Percentiles rank a stretch among this genome's conserved stretches.
Evolutionary conservation across 768 basidiomycete genomes (phyloP).

Genomic region (Tricholoma matsutake): DNA sequence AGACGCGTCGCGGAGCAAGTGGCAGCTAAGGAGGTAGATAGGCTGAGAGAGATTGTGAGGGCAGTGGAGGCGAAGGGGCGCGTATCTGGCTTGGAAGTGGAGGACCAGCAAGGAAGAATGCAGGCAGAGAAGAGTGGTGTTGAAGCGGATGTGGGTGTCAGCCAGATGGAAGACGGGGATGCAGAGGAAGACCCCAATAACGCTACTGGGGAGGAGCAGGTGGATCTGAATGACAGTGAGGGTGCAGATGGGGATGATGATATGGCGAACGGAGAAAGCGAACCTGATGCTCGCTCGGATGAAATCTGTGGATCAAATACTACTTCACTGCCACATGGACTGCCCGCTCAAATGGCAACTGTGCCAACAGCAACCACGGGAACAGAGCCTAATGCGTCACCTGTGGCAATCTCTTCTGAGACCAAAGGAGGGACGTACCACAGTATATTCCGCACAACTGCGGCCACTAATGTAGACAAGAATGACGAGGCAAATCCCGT

Average conservation of each 20-base stretch:
- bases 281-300: not conserved
- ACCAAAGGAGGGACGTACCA: slow-evolving; percentile 8
- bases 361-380: not conserved
- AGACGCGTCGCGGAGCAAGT: slow-evolving; percentile 6
- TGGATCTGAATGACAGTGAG: not conserved
- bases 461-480: not conserved
- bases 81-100: not conserved
- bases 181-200: not conserved
- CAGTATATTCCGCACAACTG: slow-evolving; percentile 9
- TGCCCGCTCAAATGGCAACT: not conserved
- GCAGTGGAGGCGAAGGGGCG: not conserved
- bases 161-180: not conserved
- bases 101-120: not conserved
- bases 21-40: slow-evolving; percentile 3
- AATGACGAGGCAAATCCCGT: not conserved
- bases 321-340: not conserved
- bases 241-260: not conserved
- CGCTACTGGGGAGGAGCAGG: not conserved
- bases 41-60: slow-evolving; percentile 10
- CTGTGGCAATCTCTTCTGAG: not conserved
- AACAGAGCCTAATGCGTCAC: not conserved
- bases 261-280: not conserved
- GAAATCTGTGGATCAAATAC: not conserved
- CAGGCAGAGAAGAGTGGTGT: not conserved
- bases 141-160: not conserved